phyloP scores from a whole-genome alignment of 768 basidiomycete genomes.

The Leccinellum rugosiceps region DNA sequence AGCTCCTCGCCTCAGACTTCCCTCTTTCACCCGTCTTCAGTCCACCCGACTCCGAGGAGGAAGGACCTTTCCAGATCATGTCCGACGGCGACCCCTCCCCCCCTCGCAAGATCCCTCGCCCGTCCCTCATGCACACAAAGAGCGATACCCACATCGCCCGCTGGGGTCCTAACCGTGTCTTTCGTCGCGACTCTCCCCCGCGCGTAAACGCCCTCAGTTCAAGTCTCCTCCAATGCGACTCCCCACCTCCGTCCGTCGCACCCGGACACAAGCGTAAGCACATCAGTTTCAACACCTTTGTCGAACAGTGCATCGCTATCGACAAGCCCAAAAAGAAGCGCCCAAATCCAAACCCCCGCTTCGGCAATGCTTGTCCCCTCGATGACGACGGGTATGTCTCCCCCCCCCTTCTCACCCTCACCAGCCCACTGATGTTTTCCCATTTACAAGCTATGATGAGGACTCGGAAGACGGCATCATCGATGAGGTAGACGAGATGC shows the following conservation, averaged over 20 bases:
- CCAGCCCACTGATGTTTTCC: not conserved
- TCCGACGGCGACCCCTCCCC: slow-evolving; percentile 21
- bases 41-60: slow-evolving; percentile 54
- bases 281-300: slow-evolving; percentile 97
- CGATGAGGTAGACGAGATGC: slow-evolving; percentile 44
- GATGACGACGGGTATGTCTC: slow-evolving; percentile 64
- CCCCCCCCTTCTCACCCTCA: not conserved
- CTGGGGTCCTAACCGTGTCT: slow-evolving; percentile 44
- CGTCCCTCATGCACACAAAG: slow-evolving; percentile 75
- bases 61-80: slow-evolving; percentile 20
- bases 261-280: slow-evolving; percentile 66
- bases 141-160: slow-evolving; percentile 80
- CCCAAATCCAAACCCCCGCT: slow-evolving; percentile 15
- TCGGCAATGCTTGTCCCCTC: slow-evolving; percentile 30
- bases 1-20: slow-evolving; percentile 78
- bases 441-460: slow-evolving; percentile 57
- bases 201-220: slow-evolving; percentile 30
- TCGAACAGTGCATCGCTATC: slow-evolving; percentile 92
- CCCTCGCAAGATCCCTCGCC: slow-evolving; percentile 33
- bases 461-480: slow-evolving; percentile 58
- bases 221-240: slow-evolving; percentile 16
- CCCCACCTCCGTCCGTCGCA: slow-evolving; percentile 11
- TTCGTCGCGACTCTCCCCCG: slow-evolving; percentile 72
- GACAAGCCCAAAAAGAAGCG: slow-evolving; percentile 58
- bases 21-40: slow-evolving; percentile 62